Evolutionary conservation across 352 stramenopile species (phyloP), one percentile per base, ranked within the genome.

Genomic region (Plasmopara muralis): DNA sequence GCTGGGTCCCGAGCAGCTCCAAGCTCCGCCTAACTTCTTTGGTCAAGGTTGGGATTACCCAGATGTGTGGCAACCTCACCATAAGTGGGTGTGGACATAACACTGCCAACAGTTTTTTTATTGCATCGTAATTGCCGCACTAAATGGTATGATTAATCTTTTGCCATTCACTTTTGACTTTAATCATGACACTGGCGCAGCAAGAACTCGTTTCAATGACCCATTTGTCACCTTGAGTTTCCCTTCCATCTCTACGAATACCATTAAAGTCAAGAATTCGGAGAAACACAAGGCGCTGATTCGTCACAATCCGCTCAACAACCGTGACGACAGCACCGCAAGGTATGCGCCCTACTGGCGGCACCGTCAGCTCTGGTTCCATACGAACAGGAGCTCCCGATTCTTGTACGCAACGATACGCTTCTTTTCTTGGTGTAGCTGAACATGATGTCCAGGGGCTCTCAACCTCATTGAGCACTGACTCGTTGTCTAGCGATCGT

Each of bases 151-250:
- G 38, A 31, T 25, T 34, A 28, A 14, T 46, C 6, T 10, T 10
- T 9, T 47, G 10, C 49, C 43, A 53, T 15, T 15, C 16, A 9
- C 29, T n/a, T 16, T 52, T 53, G 10, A 55, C 30, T 29, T 83
- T 85, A 54, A 79, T 68, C 68, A 89, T 80, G 40, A 89, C 79
- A 40, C 70, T 89, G n/a, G 76, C 68, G 42, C 79, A 89, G 51
- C 80, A 84, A 5, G 76, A 85, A 49, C 74, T 87, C 6, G 79
- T 89, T 53, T 89, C 79, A 34, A 89, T 89, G 31, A 89, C 71
- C 74, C 77, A 89, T 43, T 74, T 55, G 4, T 54, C 42, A 9
- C 14, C 43, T 38, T 39, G 13, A 33, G 10, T 39, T 28, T 38
- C 28, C 8, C 49, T 35, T 10, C n/a, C 37, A 40, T 50, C 40